Base-by-base conservation (phyloP, 1,139 yeast species). In the Yamadazyma atlantica region DNA sequence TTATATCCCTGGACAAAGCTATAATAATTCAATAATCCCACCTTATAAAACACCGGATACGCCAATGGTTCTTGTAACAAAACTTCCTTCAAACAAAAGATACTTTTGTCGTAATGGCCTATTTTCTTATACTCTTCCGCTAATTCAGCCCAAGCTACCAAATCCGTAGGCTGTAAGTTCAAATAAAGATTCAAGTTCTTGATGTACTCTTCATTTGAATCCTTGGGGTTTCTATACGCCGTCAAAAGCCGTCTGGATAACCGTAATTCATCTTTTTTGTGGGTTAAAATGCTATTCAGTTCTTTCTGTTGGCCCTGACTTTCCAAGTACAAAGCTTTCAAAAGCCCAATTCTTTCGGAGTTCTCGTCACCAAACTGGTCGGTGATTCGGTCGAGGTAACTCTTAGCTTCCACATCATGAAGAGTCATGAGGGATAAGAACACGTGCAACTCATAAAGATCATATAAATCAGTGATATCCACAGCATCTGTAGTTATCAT, bases 111-210 rank as follows among this genome's bases (percentile, higher is more conserved):
- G 49, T 76, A 82, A 49, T 81, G 80, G 1, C 89, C 89, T n/a
- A 71, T 46, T 8, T 63, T 55, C 26, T 61, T 60, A 54, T 90
- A 90, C 18, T 74, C 69, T 29, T 79, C 77, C 4, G 81, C 85
- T 41, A 88, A 66, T 59, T 86, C 95, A 33, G 80, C 72, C 95
- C 95, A 88, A 1, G 86, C 66, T 46, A 83, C 79, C 5, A 77
- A 64, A 58, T 92, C 97, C 22, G 81, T 59, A 1, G 97, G 96
- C 48, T 74, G 78, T 37, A 69, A 55, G 35, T 76, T 75, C 37
- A 82, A 58, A 49, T 73, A 75, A 40, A 61, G 65, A 26, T 64
- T 58, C 45, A 85, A 66, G 43, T 71, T 75, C 33, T 63, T 61
- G 32, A 81, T 71, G 53, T 79, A 82, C 45, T 60, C 57, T 51